Conservation (phyloP, 208 protist species). For the Leishmania gerbilli region DNA sequence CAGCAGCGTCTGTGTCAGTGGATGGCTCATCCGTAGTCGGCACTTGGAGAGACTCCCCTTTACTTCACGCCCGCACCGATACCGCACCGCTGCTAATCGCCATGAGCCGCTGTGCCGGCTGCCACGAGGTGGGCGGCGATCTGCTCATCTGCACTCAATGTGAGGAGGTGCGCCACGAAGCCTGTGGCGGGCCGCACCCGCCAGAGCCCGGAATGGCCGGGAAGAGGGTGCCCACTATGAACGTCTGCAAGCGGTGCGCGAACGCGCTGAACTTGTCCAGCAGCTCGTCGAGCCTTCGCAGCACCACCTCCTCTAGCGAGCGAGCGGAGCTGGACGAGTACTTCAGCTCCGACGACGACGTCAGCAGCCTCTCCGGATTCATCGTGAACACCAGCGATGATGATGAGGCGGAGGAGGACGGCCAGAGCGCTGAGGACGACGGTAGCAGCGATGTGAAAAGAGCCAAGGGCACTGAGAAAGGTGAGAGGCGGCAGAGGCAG, state of each 20-base stretch:
- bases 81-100: background rate
- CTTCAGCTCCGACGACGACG: constrained; percentile 42
- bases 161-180: constrained; percentile 64
- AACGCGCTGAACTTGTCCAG: constrained; percentile 32
- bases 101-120: constrained; percentile 20
- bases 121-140: constrained; percentile 54
- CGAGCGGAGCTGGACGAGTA: constrained; percentile 42
- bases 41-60: background rate
- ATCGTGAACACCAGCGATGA: constrained; percentile 61
- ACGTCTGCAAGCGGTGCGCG: constrained; percentile 19
- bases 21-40: background rate
- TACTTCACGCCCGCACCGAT: background rate
- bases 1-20: background rate
- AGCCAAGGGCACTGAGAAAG: background rate
- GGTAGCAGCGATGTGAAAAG: background rate
- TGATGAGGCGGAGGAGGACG: constrained; percentile 44
- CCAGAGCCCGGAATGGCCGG: constrained; percentile 17
- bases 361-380: constrained; percentile 61
- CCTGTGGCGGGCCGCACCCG: constrained; percentile 73
- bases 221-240: constrained; percentile 8
- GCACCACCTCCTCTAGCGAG: constrained; percentile 75
- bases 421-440: constrained; percentile 3
- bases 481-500: background rate
- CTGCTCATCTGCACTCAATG: constrained; percentile 66
- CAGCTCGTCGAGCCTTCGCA: constrained; percentile 53